Evolutionary conservation across 805 yeast species (phyloP), one percentile per base, ranked within the genome.

Genomic region (Candida koratica): DNA sequence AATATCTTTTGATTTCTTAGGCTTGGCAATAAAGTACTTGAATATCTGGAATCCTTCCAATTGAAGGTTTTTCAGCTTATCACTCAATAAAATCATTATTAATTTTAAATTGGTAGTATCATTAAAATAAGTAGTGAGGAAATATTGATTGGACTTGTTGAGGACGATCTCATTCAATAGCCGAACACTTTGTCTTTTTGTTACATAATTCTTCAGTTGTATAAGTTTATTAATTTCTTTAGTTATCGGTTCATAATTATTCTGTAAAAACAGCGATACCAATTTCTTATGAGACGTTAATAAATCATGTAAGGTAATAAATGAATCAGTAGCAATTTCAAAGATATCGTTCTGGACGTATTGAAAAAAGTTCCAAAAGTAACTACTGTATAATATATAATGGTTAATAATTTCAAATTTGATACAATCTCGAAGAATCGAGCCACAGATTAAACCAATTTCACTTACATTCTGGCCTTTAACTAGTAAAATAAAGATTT

Each of bases 11-110:
- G 87, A 71, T 56, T 89, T 89, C 44, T 82, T 79, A 4, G 98
- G 98, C 58, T 93, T 93, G 4, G 96, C 97, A n/a, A 88, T 88
- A 60, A 93, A 87, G 25, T 89, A 84, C 61, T 90, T 93, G 66
- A 93, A 90, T 25, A 90, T 82, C 46, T 93, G 89, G 54, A 93
- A 93, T 4, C 95, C 88, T 57, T 93, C 97, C 37, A 77, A 60
- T 55, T 89, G 96, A 40, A 93, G 72, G 57, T 89, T 89, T 53
- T 83, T 84, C 44, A 94, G 86, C 60, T 83, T 84, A 58, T 90
- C 97, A 41, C 93, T 81, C 45, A 93, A 64, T 42, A 88, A 60
- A 24, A 82, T 72, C 98, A 93, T 93, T 17, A 86, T 75, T 37
- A 88, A 61, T 57, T 90, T 93, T 51, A 93, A 65, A 55, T 88